A percentile compares a stretch with the other conserved stretches of the same genome.
Conservation (phyloP, 768 basidiomycete genomes). For the Dentipellis sp. region DNA sequence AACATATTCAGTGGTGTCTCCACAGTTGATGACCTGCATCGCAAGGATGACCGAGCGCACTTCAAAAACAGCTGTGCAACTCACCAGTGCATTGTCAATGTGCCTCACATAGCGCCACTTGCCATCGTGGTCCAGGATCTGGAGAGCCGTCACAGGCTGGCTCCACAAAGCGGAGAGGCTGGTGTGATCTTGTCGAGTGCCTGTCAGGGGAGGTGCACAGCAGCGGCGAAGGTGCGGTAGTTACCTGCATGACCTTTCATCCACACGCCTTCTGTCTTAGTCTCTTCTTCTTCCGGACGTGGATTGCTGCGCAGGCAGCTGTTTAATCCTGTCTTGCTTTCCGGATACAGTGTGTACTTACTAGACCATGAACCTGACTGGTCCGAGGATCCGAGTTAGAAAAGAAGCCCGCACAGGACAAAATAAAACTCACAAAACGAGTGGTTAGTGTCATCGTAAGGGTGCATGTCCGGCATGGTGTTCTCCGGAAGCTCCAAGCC, state of each 20-base stretch:
- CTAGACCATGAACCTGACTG: slow-evolving; percentile 66
- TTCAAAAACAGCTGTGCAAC: background rate
- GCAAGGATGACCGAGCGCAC: background rate
- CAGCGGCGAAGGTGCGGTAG: background rate
- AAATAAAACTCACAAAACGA: slow-evolving; percentile 11
- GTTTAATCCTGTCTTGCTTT: no score
- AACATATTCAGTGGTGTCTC: slow-evolving; percentile 25
- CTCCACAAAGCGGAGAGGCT: slow-evolving; percentile 29
- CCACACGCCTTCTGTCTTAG: slow-evolving; percentile 24
- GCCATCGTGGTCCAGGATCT: slow-evolving; percentile 25
- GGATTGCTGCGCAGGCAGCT: slow-evolving; percentile 19
- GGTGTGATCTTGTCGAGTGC: slow-evolving; percentile 22
- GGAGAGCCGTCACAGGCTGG: slow-evolving; percentile 28
- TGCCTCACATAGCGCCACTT: slow-evolving; percentile 29
- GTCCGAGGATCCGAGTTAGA: no score
- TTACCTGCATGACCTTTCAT: slow-evolving; percentile 29
- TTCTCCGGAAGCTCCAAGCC: slow-evolving; percentile 50
- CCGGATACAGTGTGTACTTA: slow-evolving; percentile 17
- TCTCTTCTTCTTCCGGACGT: slow-evolving; percentile 23
- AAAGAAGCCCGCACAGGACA: background rate
- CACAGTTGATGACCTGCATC: slow-evolving; percentile 30
- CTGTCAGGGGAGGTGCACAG: background rate
- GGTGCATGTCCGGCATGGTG: slow-evolving; percentile 37
- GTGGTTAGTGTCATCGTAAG: slow-evolving; percentile 24
- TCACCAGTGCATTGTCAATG: slow-evolving; percentile 26